Conservation (phyloP, 148 eudicot species). For the Rhododendron vialii region DNA sequence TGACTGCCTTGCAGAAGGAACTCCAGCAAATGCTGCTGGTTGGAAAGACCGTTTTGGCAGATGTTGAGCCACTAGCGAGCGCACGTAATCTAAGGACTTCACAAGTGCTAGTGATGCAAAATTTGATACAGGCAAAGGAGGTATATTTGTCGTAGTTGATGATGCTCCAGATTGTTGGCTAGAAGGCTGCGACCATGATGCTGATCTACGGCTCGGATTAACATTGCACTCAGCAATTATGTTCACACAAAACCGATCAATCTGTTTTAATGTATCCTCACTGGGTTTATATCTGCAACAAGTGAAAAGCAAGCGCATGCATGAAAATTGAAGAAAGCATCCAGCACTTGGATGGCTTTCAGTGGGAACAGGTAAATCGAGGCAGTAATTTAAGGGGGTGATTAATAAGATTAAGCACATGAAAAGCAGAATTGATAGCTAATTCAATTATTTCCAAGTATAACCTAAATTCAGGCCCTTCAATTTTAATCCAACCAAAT, state of each 20-base stretch:
- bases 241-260: slow-evolving; percentile 86
- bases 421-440: not conserved
- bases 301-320: not conserved
- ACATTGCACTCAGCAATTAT: slow-evolving; percentile 82
- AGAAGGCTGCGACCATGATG: slow-evolving; percentile 60
- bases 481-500: not conserved
- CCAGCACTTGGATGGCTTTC: not conserved
- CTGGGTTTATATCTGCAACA: slow-evolving; percentile 88
- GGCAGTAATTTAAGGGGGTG: not conserved
- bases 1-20: slow-evolving; percentile 68
- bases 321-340: not conserved
- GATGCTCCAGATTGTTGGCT: slow-evolving; percentile 52
- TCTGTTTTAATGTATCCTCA: slow-evolving; percentile 85
- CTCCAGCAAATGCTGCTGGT: slow-evolving; percentile 90
- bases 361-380: not conserved
- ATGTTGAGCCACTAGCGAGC: slow-evolving; percentile 86
- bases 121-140: slow-evolving; percentile 86
- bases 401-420: not conserved
- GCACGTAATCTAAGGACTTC: slow-evolving; percentile 90
- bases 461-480: not conserved
- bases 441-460: not conserved
- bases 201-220: slow-evolving; percentile 55
- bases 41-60: slow-evolving; percentile 83
- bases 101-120: slow-evolving; percentile 78
- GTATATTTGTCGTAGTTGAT: slow-evolving; percentile 37